These are phyloP conservation scores for Castanopsis chinensis DNA, from an alignment of 306 rosid genomes.

Conservation along the genomic window DNA sequence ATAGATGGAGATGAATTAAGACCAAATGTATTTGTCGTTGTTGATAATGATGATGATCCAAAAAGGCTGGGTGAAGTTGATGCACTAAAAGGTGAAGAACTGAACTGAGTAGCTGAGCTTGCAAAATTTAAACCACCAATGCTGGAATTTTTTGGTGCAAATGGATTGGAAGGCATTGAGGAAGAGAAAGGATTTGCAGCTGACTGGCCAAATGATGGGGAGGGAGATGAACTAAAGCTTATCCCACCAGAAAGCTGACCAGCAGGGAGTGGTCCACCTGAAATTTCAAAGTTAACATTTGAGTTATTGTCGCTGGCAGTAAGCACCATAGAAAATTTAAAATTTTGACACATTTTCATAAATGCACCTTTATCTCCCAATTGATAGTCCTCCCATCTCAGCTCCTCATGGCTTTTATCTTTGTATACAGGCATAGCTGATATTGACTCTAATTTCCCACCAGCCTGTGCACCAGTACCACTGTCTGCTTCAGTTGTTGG, in stretches of 20 bases:
- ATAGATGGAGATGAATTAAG: constrained; percentile 41
- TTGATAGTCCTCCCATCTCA: constrained; percentile 99
- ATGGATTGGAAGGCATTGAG: too few species aligned
- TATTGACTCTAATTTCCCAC: constrained; percentile 84
- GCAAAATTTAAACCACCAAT: constrained; percentile 54
- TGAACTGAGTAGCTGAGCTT: constrained; percentile 50
- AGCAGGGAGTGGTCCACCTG: constrained; percentile 86
- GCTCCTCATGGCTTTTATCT: constrained; percentile 95
- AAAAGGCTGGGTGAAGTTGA: constrained; percentile 52
- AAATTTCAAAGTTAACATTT: constrained; percentile 22
- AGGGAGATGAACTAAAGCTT: constrained; percentile 56
- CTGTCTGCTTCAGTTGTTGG: constrained; percentile 76
- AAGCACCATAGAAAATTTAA: neutral
- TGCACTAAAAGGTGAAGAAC: constrained; percentile 57
- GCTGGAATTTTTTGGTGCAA: neutral
- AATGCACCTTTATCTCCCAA: constrained; percentile 77
- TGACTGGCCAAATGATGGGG: constrained; percentile 60
- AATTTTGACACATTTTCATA: neutral
- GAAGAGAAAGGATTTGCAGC: constrained; percentile 46
- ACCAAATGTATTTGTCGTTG: constrained; percentile 54
- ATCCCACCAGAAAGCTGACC: constrained; percentile 32
- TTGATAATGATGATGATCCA: constrained; percentile 30
- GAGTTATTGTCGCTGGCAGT: neutral
- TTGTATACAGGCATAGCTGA: constrained; percentile 90
- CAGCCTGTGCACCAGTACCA: constrained; percentile 58